Base-by-base conservation (phyloP, 768 basidiomycete species). In the Sarcomyxa edulis region DNA sequence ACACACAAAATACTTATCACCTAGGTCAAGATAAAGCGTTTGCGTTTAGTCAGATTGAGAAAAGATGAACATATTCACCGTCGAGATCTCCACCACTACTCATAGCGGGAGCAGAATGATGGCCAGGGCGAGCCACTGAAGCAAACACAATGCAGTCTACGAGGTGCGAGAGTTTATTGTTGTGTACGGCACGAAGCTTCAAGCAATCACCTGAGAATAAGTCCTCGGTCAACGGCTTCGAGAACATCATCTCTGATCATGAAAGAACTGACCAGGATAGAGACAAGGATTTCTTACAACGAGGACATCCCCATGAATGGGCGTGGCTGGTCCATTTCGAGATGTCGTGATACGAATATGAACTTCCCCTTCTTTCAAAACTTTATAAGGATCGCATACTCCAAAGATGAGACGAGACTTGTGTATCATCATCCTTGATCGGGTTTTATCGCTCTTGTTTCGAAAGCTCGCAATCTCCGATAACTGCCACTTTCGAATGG, bases 81-180 rank as follows among this genome's bases (percentile, higher is more conserved):
- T 80, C 79, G 12, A 81, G 61, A 50, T 81, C 78, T 12, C 80
- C 80, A 7, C 81, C 81, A 33, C 79, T 81, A 30, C 74, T 79
- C 79, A 84, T 82, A 0, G 79, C 72, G 5, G 81, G 79, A 7
- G 81, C 79, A 10, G 81, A 66, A 34, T 76, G 71, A 24, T 71
- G 72, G 5, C 77, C 79, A 12, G 73, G 72, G 23, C 61, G 58
- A 2, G 73, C 75, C 6, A 74, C 72, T 1, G 72, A 69, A 1
- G 81, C 74, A 45, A 84, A 84, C 3, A 84, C 79, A 12, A 84
- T 59, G 42, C 81, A 84, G 39, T 84, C 81, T 0, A 78, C 67
- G 0, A 84, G 66, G 50, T 83, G 79, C 5, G 65, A 49, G 11
- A 83, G 54, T 11, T 62, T 51, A 3, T 67, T 63, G 42, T 74